phyloP scores from a whole-genome alignment of 2,329 filamentous ascomycete species.

The Fusarium sp. region DNA sequence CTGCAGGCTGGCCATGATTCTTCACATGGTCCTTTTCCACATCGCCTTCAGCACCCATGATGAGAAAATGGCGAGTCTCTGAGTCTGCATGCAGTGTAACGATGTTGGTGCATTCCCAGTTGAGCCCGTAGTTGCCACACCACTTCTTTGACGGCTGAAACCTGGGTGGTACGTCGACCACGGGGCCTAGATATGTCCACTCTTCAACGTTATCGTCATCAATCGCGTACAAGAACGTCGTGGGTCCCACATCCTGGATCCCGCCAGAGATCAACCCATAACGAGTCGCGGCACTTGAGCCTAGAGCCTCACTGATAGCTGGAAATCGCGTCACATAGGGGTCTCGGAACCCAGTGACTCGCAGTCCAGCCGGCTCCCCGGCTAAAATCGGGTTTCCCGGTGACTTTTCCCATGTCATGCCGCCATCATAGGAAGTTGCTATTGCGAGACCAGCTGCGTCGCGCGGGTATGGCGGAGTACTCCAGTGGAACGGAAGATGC shows the following conservation, averaged over 20 bases:
- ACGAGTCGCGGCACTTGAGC: slow-evolving; percentile 36
- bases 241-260: slow-evolving; percentile 53
- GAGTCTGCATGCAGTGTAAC: slow-evolving; percentile 50
- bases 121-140: slow-evolving; percentile 61
- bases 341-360: slow-evolving; percentile 47
- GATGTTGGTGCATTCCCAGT: slow-evolving; percentile 62
- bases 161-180: slow-evolving; percentile 54
- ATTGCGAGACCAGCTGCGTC: slow-evolving; percentile 51
- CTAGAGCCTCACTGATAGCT: slow-evolving; percentile 27
- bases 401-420: slow-evolving; percentile 46
- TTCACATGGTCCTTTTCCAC: slow-evolving; percentile 9
- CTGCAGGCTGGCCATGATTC: not conserved
- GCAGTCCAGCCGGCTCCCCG: slow-evolving; percentile 39
- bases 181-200: slow-evolving; percentile 57
- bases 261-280: slow-evolving; percentile 62
- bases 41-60: slow-evolving; percentile 58
- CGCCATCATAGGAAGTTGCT: slow-evolving; percentile 51
- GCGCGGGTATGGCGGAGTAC: slow-evolving; percentile 47
- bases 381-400: slow-evolving; percentile 43
- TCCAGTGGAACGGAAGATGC: slow-evolving; percentile 49
- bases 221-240: slow-evolving; percentile 59
- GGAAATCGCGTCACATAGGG: slow-evolving; percentile 45
- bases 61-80: slow-evolving; percentile 51
- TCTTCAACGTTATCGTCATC: slow-evolving; percentile 50
- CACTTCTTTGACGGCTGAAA: slow-evolving; percentile 53